Percentiles rank a stretch among this genome's conserved stretches.
Evolutionary conservation across 2,329 filamentous ascomycete species (phyloP).

Genomic region (Dendryphion nanum): DNA sequence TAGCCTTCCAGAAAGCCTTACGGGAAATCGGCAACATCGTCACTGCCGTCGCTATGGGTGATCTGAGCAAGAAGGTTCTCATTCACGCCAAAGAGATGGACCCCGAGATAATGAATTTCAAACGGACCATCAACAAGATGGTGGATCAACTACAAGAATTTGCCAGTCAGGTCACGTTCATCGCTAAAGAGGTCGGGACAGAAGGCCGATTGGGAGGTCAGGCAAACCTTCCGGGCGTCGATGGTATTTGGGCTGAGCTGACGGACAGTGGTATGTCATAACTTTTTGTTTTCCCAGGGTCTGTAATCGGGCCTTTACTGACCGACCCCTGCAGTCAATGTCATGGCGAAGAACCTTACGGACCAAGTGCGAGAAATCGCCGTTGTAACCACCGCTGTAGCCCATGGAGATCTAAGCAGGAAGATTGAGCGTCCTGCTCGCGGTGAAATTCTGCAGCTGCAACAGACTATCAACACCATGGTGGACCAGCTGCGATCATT

Average conservation of each 20-base stretch:
- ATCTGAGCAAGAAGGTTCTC: conserved; percentile 93
- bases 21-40: conserved; percentile 97
- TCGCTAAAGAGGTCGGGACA: conserved; percentile 93
- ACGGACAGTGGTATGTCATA: conserved; percentile 59
- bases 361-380: conserved; percentile 98
- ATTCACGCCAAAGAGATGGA: conserved; percentile 97
- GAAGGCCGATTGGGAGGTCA: conserved; percentile 93
- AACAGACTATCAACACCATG: conserved; percentile 79
- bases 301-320: conserved; percentile 24
- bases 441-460: conserved; percentile 91
- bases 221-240: conserved; percentile 88
- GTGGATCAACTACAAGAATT: conserved; percentile 98
- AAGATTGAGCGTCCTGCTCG: conserved; percentile 94
- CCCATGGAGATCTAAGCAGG: conserved; percentile 88
- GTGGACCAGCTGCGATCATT: conserved; percentile 66
- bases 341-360: conserved; percentile 97
- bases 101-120: conserved; percentile 96
- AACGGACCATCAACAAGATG: conserved; percentile 98
- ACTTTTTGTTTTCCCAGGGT: neutral
- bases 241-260: conserved; percentile 96
- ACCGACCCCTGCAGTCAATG: conserved; percentile 66
- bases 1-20: conserved; percentile 96
- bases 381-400: conserved; percentile 92
- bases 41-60: conserved; percentile 90
- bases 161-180: conserved; percentile 90